phyloP scores from a whole-genome alignment of 2,329 filamentous ascomycete genomes.

The Dichotomopilus funicola region DNA sequence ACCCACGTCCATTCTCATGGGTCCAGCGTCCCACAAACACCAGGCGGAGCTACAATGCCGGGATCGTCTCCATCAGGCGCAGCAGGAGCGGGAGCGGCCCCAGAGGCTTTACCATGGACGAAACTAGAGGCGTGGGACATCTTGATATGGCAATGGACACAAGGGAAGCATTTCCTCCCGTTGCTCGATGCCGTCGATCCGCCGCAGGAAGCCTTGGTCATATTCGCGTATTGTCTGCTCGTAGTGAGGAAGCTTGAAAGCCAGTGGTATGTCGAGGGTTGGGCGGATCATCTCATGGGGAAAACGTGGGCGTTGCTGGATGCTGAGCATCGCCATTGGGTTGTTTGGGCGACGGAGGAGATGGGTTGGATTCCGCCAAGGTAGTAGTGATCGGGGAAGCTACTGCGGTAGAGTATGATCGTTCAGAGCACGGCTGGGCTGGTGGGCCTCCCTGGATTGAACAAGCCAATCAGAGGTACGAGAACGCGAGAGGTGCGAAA shows the following conservation, averaged over 20 bases:
- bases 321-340: slow-evolving; percentile 32
- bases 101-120: not conserved
- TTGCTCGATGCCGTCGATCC: slow-evolving; percentile 18
- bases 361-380: slow-evolving; percentile 12
- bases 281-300: slow-evolving; percentile 30
- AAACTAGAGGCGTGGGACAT: slow-evolving; percentile 5
- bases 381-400: not conserved
- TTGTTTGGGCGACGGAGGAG: slow-evolving; percentile 13
- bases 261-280: slow-evolving; percentile 35
- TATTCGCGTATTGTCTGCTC: slow-evolving; percentile 32
- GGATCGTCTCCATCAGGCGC: too few species aligned
- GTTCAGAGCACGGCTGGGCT: too few species aligned
- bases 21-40: not conserved
- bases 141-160: slow-evolving; percentile 6
- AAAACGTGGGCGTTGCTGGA: slow-evolving; percentile 31
- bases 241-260: slow-evolving; percentile 26
- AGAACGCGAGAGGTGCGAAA: too few species aligned
- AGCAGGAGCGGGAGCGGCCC: not conserved
- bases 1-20: not conserved
- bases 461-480: too few species aligned
- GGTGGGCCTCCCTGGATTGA: too few species aligned
- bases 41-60: not conserved
- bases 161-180: slow-evolving; percentile 4
- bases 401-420: too few species aligned
- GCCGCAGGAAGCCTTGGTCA: slow-evolving; percentile 29